Conservation (phyloP, 345 rosid genomes). For the Nephelium lappaceum region DNA sequence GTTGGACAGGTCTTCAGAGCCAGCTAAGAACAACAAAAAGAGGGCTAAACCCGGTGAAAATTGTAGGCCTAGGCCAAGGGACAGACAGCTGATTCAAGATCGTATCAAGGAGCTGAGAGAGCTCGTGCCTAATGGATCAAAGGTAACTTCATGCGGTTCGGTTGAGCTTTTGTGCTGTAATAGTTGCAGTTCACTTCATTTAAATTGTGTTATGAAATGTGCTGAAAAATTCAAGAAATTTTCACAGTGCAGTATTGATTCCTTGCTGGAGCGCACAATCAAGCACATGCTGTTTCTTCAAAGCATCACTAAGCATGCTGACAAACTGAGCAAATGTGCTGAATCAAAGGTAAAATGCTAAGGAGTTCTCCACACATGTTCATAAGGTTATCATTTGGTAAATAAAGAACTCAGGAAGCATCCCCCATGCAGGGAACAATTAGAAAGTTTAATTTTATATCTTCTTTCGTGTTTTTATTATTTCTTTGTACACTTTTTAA, state of each 20-base stretch:
- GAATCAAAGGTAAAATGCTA: constrained; percentile 54
- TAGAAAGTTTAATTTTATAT: not conserved
- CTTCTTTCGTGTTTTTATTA: not conserved
- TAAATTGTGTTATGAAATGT: constrained; percentile 15
- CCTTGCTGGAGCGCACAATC: constrained; percentile 92
- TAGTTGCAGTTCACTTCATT: constrained; percentile 6
- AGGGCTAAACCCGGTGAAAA: constrained; percentile 89
- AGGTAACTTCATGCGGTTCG: constrained; percentile 59
- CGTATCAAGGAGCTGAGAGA: constrained; percentile 95
- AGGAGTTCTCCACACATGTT: not conserved
- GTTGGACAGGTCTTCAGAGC: constrained; percentile 62
- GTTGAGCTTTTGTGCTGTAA: not conserved
- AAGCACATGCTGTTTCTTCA: constrained; percentile 89
- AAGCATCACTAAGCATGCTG: constrained; percentile 85
- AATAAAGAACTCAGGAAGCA: constrained; percentile 8
- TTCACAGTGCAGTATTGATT: constrained; percentile 95
- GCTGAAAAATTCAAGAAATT: constrained; percentile 36
- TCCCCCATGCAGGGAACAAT: constrained; percentile 2
- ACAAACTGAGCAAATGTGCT: constrained; percentile 77
- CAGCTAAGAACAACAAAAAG: constrained; percentile 67
- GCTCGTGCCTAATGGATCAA: constrained; percentile 92
- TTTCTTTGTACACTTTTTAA: not conserved
- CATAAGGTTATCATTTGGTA: constrained; percentile 8
- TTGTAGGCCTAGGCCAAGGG: constrained; percentile 93
- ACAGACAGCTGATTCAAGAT: constrained; percentile 96